Percentiles rank a stretch among this genome's conserved stretches.
These are phyloP conservation scores for Sporisorium iseilematis-ciliati DNA, from an alignment of 1,284 basidiomycete species.

Conservation along the genomic window DNA sequence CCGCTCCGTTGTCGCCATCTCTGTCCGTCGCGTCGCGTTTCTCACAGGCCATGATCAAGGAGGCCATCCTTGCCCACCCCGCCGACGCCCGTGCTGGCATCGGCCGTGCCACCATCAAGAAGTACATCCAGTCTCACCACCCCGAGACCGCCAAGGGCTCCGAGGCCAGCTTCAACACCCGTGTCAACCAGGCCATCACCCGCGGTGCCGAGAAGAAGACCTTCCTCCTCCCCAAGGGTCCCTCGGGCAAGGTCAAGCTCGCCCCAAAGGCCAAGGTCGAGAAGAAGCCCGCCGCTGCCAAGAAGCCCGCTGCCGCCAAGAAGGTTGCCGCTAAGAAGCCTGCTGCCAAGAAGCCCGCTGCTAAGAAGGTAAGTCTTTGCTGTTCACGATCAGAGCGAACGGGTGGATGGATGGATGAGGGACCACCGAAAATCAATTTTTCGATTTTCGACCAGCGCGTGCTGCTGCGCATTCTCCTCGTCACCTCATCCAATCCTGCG, in stretches of 20 bases:
- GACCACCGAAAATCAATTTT: conserved; percentile 18
- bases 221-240: conserved; percentile 87
- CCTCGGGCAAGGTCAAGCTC: conserved; percentile 82
- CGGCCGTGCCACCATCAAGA: conserved; percentile 91
- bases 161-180: conserved; percentile 78
- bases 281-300: conserved; percentile 72
- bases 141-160: conserved; percentile 56
- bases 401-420: conserved; percentile 16
- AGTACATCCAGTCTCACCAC: conserved; percentile 73
- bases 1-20: background rate
- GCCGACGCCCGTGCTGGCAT: conserved; percentile 86
- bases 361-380: conserved; percentile 51
- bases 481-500: background rate
- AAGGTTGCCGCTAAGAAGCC: conserved; percentile 72
- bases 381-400: conserved; percentile 9
- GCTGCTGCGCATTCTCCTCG: conserved; percentile 22
- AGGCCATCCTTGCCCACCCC: conserved; percentile 81
- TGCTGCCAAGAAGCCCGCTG: conserved; percentile 61
- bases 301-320: conserved; percentile 63
- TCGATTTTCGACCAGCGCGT: conserved; percentile 22
- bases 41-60: conserved; percentile 71
- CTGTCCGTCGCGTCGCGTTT: conserved; percentile 36
- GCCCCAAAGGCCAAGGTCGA: conserved; percentile 75
- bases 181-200: conserved; percentile 84
- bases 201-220: conserved; percentile 82